Base-by-base conservation (phyloP, 2,329 filamentous ascomycete genomes). In the Aureobasidium sp. region DNA sequence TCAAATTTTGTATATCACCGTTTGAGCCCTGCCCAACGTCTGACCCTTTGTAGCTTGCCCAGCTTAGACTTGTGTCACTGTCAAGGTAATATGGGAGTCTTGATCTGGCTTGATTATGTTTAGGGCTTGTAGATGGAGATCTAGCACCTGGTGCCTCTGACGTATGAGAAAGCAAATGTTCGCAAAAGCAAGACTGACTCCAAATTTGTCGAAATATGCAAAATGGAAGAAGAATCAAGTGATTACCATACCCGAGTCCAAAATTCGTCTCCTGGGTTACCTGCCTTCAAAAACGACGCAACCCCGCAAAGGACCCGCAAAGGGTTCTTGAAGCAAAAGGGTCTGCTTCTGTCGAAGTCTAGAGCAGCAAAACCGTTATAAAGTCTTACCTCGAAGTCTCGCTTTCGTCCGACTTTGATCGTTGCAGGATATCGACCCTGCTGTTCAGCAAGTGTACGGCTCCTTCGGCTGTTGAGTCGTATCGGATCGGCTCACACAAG, bases 1-100 rank as follows among this genome's bases (percentile, higher is more conserved):
- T 59, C 26, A 17, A 26, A 41, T 39, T 50, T 42, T 59, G 3
- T 20, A 50, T 59, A 59, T 50, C 32, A 50, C 41, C 56, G 56
- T 59, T 59, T 15, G 0, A 13, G 36, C 13, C 15, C 42, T 39
- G 17, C 9, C 6, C 34, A 50, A 59, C 56, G 55, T 58, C 42
- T n/a, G 9, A 15, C 55, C 23, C 20, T 47, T 47, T 41, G 10
- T 3, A 41, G 15, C 6, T 41, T 9, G 36, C 20, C 9, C 3
- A 23, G 34, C 15, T 44, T 50, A 20, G 2, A 59, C n/a, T 46
- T 59, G 44, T 59, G 41, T 50, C 32, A 48, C n/a, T 17, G 17
- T 12, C 9, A 26, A 23, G 37, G 9, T 7, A 23, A 20, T 44
- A 3, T 10, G 20, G 13, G 20, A 23, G 7, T 36, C 6, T n/a